These are phyloP conservation scores for Pseudoperonospora humuli DNA, from an alignment of 352 stramenopile genomes.

Conservation along the genomic window DNA sequence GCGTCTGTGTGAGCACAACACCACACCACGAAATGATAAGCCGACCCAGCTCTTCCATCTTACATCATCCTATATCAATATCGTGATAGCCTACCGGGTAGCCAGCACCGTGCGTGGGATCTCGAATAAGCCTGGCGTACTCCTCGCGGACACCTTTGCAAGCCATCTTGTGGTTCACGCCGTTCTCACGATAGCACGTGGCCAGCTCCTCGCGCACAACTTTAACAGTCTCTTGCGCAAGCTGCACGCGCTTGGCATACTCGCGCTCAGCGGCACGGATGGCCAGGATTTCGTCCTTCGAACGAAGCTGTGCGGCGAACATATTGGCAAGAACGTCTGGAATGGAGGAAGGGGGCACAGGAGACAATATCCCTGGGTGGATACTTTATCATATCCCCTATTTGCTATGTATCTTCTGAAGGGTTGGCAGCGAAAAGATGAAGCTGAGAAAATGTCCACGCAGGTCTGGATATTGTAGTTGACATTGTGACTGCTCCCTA, in stretches of 20 bases:
- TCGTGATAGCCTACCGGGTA: slow-evolving; percentile 34
- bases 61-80: not conserved
- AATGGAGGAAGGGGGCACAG: too few relatives aligned
- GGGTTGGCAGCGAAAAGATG: too few relatives aligned
- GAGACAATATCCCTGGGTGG: too few relatives aligned
- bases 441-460: too few relatives aligned
- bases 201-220: slow-evolving; percentile 80
- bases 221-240: slow-evolving; percentile 78
- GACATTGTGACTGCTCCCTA: too few relatives aligned
- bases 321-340: slow-evolving; percentile 17
- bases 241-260: slow-evolving; percentile 62
- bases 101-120: slow-evolving; percentile 69
- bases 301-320: slow-evolving; percentile 65
- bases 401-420: too few relatives aligned
- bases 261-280: slow-evolving; percentile 68
- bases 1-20: slow-evolving; percentile 14
- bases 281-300: slow-evolving; percentile 79
- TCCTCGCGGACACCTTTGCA: slow-evolving; percentile 79
- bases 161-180: slow-evolving; percentile 84
- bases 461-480: too few relatives aligned
- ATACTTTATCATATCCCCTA: too few relatives aligned
- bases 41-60: not conserved
- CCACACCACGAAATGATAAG: slow-evolving; percentile 8
- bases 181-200: slow-evolving; percentile 84
- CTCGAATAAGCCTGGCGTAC: slow-evolving; percentile 72